Percentiles rank a stretch among this genome's conserved stretches.
Evolutionary conservation across 371 early-diverging fungal genomes (phyloP).

Genomic region (Circinella minor): DNA sequence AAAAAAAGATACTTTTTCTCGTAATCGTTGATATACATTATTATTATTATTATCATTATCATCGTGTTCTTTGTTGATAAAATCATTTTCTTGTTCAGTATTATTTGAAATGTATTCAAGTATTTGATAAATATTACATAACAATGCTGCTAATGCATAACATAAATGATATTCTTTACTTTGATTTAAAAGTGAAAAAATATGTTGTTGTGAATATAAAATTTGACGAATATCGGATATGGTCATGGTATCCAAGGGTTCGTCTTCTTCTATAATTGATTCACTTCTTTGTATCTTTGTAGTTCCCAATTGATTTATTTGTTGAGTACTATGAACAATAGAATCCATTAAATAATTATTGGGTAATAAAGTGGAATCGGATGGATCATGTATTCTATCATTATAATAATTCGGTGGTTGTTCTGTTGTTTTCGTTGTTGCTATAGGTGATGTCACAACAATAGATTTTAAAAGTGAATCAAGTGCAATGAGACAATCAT

Average conservation of each 20-base stretch:
- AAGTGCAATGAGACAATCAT: slow-evolving; percentile 37
- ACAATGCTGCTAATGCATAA: slow-evolving; percentile 47
- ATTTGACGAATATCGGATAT: slow-evolving; percentile 35
- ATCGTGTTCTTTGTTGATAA: neutral
- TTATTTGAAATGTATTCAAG: slow-evolving; percentile 29
- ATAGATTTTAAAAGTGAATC: slow-evolving; percentile 40
- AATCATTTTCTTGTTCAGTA: neutral
- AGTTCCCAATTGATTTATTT: slow-evolving; percentile 16
- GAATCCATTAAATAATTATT: slow-evolving; percentile 28
- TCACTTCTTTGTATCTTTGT: slow-evolving; percentile 25
- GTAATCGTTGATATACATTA: slow-evolving; percentile 32
- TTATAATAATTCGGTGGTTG: slow-evolving; percentile 11
- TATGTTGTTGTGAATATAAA: slow-evolving; percentile 28
- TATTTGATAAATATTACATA: slow-evolving; percentile 44
- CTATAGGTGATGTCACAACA: slow-evolving; percentile 16
- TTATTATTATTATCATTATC: slow-evolving; percentile 8
- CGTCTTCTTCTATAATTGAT: slow-evolving; percentile 16
- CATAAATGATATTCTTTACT: slow-evolving; percentile 45
- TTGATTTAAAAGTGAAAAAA: slow-evolving; percentile 14
- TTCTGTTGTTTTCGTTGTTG: slow-evolving; percentile 11
- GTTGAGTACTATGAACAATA: slow-evolving; percentile 32
- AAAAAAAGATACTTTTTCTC: slow-evolving; percentile 31
- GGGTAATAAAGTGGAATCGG: neutral
- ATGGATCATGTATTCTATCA: neutral
- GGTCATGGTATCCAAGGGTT: slow-evolving; percentile 28